Conservation (phyloP, 2,329 filamentous ascomycete genomes). For the Elsinoe perseae region DNA sequence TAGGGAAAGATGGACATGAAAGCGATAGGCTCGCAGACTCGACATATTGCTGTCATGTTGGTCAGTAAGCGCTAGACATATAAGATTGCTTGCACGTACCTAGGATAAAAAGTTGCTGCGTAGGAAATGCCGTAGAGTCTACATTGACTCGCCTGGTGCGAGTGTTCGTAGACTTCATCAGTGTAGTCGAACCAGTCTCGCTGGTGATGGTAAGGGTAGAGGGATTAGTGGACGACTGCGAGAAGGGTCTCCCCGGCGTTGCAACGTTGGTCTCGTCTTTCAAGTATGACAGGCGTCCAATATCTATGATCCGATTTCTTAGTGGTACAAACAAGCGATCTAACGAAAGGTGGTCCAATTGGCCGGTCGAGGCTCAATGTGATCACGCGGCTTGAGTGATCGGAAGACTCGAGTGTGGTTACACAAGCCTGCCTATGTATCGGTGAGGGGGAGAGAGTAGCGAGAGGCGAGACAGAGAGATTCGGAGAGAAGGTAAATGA, state of each 20-base stretch:
- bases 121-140: constrained; percentile 43
- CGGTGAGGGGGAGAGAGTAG: constrained; percentile 2
- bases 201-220: neutral
- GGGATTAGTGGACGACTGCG: neutral
- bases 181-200: neutral
- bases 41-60: constrained; percentile 63
- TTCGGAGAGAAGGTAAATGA: neutral
- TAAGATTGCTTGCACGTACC: constrained; percentile 34
- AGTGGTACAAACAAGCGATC: constrained; percentile 10
- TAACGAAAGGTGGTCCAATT: neutral
- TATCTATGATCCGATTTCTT: constrained; percentile 13
- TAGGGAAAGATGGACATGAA: constrained; percentile 99
- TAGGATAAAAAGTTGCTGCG: constrained; percentile 50
- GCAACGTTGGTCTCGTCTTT: constrained; percentile 4
- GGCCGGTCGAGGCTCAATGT: neutral
- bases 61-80: neutral
- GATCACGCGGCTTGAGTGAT: constrained; percentile 2
- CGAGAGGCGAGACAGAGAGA: neutral
- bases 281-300: neutral
- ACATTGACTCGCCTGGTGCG: constrained; percentile 14
- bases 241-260: neutral
- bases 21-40: constrained; percentile 96
- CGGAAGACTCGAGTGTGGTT: neutral
- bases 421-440: neutral
- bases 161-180: constrained; percentile 4